These are phyloP conservation scores for Penicillium psychrofluorescens DNA, from an alignment of 495 filamentous ascomycete genomes.

Conservation along the genomic window DNA sequence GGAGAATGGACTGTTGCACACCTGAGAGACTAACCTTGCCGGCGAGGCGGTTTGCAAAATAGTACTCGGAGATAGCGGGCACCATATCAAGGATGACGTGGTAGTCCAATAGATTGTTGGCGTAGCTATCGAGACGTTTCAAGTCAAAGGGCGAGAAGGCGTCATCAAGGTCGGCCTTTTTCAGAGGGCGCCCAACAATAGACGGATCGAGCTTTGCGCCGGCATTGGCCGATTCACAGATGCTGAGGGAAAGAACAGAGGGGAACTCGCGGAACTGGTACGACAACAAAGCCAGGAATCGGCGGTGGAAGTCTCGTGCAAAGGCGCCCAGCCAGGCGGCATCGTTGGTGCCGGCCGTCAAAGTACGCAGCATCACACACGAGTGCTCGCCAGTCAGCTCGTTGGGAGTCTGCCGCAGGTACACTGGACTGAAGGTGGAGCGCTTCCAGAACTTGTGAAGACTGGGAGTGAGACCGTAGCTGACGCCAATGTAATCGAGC, in stretches of 20 bases:
- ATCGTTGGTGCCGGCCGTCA: conserved; percentile 54
- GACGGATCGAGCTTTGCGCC: conserved; percentile 56
- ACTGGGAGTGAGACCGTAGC: conserved; percentile 80
- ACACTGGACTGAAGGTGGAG: conserved; percentile 79
- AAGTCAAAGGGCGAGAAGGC: conserved; percentile 85
- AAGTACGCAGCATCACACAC: conserved; percentile 88
- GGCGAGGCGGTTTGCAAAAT: conserved; percentile 71
- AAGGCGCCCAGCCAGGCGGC: conserved; percentile 82
- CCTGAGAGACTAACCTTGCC: conserved; percentile 59
- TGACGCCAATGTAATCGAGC: conserved; percentile 91
- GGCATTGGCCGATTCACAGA: conserved; percentile 74
- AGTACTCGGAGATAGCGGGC: conserved; percentile 68
- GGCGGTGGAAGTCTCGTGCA: conserved; percentile 82
- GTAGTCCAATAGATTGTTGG: conserved; percentile 94
- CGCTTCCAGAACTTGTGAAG: conserved; percentile 98
- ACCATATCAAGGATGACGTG: conserved; percentile 94
- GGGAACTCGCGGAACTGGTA: conserved; percentile 90
- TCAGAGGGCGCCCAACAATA: conserved; percentile 45
- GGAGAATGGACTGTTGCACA: conserved; percentile 76
- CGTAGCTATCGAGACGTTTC: conserved; percentile 89
- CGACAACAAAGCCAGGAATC: conserved; percentile 80
- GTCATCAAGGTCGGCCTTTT: conserved; percentile 64
- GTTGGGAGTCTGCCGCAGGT: conserved; percentile 91
- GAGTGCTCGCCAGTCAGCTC: conserved; percentile 96
- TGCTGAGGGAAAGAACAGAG: conserved; percentile 71